Percentiles rank a stretch among this genome's conserved stretches.
Conservation (phyloP, 108 stramenopile species). For the Fragilaria radians region DNA sequence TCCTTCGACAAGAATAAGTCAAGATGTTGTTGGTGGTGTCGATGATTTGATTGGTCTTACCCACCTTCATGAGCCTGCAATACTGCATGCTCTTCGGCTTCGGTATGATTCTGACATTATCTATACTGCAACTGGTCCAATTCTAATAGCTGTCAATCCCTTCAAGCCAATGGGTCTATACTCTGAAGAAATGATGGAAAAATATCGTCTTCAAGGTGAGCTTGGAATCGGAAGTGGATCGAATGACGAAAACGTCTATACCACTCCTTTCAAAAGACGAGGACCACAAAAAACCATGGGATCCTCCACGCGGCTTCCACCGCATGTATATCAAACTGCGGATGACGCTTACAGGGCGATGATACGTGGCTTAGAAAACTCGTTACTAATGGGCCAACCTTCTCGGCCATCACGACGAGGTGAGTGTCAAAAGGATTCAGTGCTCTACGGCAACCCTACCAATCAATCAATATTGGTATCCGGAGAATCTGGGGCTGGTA, state of each 20-base stretch:
- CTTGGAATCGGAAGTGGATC: background rate
- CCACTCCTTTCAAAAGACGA: background rate
- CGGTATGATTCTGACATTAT: conserved; percentile 59
- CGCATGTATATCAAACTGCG: conserved; percentile 78
- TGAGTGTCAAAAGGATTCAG: too few relatives aligned
- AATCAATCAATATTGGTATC: conserved; percentile 53
- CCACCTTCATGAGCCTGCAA: conserved; percentile 59
- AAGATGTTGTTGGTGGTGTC: conserved; percentile 45
- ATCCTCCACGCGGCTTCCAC: conserved; percentile 11
- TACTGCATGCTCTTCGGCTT: conserved; percentile 59
- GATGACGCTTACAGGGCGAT: conserved; percentile 62
- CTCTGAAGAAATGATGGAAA: conserved; percentile 33
- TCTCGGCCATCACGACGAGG: background rate
- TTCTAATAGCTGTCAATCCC: conserved; percentile 82
- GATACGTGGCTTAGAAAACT: conserved; percentile 24
- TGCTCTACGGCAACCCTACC: background rate
- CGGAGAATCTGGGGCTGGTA: conserved; percentile 61
- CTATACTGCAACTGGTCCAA: conserved; percentile 81
- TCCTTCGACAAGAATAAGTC: conserved; percentile 27
- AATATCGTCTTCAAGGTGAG: conserved; percentile 42
- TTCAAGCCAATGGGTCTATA: conserved; percentile 58
- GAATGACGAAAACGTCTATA: background rate
- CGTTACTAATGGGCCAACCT: background rate
- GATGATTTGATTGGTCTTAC: conserved; percentile 55
- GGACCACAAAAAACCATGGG: background rate